phyloP scores from a whole-genome alignment of 2,329 filamentous ascomycete species.

The Aspergillus luchuensis region DNA sequence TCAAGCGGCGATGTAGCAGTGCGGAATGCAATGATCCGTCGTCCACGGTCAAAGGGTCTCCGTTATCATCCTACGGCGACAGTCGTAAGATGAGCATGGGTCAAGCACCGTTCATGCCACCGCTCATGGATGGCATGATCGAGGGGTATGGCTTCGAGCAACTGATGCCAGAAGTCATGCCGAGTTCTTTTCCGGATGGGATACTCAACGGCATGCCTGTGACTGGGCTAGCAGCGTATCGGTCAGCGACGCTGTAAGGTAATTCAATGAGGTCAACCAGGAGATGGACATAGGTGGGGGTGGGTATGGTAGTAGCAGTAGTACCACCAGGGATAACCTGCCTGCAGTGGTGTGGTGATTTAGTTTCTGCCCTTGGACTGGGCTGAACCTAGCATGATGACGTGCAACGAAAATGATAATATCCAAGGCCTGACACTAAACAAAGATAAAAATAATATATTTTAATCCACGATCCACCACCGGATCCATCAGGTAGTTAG shows the following conservation, averaged over 20 bases:
- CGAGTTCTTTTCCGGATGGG: conserved; percentile 15
- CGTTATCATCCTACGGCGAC: conserved; percentile 18
- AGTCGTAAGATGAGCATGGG: conserved; percentile 26
- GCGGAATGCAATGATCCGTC: conserved; percentile 26
- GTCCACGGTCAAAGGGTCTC: conserved; percentile 19
- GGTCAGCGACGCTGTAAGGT: conserved; percentile 8
- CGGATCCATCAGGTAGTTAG: background rate
- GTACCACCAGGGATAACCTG: no score
- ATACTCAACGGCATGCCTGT: conserved; percentile 16
- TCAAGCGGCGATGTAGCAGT: conserved; percentile 33
- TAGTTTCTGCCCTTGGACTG: background rate
- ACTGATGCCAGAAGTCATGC: conserved; percentile 24
- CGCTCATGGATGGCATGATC: conserved; percentile 27
- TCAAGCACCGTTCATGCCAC: conserved; percentile 26
- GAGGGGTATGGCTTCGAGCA: conserved; percentile 31
- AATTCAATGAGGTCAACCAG: background rate
- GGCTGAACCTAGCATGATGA: background rate
- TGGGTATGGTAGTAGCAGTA: background rate
- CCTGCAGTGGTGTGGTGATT: no score
- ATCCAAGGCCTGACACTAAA: background rate
- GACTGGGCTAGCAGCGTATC: conserved; percentile 10
- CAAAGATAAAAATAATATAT: background rate
- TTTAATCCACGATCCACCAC: no score
- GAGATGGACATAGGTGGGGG: background rate
- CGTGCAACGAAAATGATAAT: conserved; percentile 3